These are phyloP conservation scores for Penicillium coprophilum DNA, from an alignment of 495 filamentous ascomycete species.

Conservation along the genomic window DNA sequence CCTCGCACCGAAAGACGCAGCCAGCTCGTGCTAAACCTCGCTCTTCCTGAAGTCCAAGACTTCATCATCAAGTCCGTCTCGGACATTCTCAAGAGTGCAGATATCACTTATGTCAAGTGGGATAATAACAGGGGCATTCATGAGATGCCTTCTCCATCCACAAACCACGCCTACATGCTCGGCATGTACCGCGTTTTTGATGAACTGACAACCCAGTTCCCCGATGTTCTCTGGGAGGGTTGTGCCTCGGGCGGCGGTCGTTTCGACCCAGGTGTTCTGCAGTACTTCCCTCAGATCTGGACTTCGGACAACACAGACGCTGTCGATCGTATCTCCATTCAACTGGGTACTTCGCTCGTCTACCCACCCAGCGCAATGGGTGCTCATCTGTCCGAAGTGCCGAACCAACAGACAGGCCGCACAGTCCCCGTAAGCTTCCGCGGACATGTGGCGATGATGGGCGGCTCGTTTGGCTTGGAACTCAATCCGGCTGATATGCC, in stretches of 20 bases:
- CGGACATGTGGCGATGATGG: conserved; percentile 58
- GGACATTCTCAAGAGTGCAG: conserved; percentile 44
- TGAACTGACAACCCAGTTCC: conserved; percentile 50
- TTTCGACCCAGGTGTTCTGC: conserved; percentile 54
- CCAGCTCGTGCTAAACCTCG: conserved; percentile 55
- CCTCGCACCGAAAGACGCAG: conserved; percentile 50
- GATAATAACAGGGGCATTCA: conserved; percentile 58
- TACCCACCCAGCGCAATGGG: conserved; percentile 58
- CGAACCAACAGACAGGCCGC: conserved; percentile 51
- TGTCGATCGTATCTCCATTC: conserved; percentile 52
- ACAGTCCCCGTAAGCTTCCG: conserved; percentile 51
- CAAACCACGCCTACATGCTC: conserved; percentile 52
- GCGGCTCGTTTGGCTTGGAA: conserved; percentile 56
- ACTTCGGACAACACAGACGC: conserved; percentile 58
- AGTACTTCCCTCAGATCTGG: conserved; percentile 60
- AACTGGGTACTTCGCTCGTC: conserved; percentile 53
- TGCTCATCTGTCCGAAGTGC: conserved; percentile 55
- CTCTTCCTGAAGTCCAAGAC: conserved; percentile 52
- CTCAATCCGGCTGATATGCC: conserved; percentile 46
- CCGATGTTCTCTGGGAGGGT: conserved; percentile 57
- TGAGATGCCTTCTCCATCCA: conserved; percentile 49
- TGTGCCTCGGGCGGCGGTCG: conserved; percentile 56
- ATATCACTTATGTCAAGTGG: conserved; percentile 58
- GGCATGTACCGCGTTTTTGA: conserved; percentile 56
- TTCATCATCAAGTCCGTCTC: conserved; percentile 52